phyloP scores from a whole-genome alignment of 257 asterid species.

The Solanum chmielewskii region DNA sequence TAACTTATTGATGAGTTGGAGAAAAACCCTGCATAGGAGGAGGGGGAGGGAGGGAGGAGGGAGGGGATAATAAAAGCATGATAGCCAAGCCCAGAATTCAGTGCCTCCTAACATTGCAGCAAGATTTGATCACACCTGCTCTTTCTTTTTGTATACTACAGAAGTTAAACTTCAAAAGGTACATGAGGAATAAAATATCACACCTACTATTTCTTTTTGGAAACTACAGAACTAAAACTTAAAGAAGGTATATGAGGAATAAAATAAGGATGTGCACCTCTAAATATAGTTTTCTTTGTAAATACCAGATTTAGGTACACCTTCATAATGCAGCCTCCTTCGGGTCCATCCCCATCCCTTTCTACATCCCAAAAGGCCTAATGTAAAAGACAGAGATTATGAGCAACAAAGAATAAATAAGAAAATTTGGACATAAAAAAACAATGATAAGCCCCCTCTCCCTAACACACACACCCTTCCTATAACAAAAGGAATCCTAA shows the following conservation, averaged over 20 bases:
- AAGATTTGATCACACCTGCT: background rate
- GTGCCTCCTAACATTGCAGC: background rate
- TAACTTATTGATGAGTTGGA: background rate
- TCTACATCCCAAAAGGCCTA: slow-evolving; percentile 89
- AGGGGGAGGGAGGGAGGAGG: background rate
- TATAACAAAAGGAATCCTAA: background rate
- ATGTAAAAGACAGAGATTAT: background rate
- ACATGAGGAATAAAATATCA: background rate
- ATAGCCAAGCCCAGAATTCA: background rate
- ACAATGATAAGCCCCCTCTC: background rate
- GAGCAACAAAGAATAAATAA: background rate
- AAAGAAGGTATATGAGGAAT: background rate
- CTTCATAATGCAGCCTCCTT: slow-evolving; percentile 53
- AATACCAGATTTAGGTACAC: slow-evolving; percentile 68
- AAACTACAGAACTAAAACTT: background rate
- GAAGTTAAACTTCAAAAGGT: background rate
- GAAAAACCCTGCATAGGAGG: background rate
- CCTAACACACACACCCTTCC: background rate
- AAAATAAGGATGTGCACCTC: slow-evolving; percentile 35
- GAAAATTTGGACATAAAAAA: background rate
- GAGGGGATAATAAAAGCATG: background rate
- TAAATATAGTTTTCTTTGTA: slow-evolving; percentile 88
- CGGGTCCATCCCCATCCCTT: slow-evolving; percentile 34
- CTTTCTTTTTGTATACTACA: background rate
- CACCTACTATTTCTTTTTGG: background rate